phyloP scores from a whole-genome alignment of 768 basidiomycete genomes.

The Kondoa subrosea region DNA sequence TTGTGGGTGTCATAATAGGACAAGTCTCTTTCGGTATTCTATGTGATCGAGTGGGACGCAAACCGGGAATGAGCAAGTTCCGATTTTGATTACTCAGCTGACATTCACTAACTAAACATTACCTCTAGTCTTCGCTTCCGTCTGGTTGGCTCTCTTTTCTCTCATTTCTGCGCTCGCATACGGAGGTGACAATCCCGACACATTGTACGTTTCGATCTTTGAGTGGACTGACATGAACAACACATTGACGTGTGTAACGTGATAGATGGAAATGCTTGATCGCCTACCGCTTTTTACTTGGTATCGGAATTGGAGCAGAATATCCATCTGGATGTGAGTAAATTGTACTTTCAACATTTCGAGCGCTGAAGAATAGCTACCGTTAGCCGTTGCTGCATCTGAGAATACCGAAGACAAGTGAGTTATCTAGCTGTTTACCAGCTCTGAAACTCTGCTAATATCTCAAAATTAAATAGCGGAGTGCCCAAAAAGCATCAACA shows the following conservation, averaged over 20 bases:
- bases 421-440: no score
- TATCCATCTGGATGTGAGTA: neutral
- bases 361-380: constrained; percentile 29
- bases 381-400: constrained; percentile 51
- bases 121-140: constrained; percentile 9
- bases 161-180: constrained; percentile 33
- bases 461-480: no score
- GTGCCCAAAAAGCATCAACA: constrained; percentile 67
- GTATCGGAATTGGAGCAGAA: constrained; percentile 73
- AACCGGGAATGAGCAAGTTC: constrained; percentile 80
- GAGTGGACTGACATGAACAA: constrained; percentile 59
- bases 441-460: no score
- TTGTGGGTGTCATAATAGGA: no score
- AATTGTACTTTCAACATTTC: constrained; percentile 25
- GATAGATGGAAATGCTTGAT: constrained; percentile 54
- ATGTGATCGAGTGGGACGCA: constrained; percentile 34
- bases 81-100: neutral
- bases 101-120: neutral
- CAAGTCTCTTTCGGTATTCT: no score
- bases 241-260: constrained; percentile 61
- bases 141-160: constrained; percentile 18
- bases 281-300: constrained; percentile 68
- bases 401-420: constrained; percentile 88
- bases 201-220: constrained; percentile 49
- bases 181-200: constrained; percentile 60